Percentiles rank a stretch among this genome's conserved stretches.
Conservation (phyloP, 768 basidiomycete species). For the Termitomyces sp. region DNA sequence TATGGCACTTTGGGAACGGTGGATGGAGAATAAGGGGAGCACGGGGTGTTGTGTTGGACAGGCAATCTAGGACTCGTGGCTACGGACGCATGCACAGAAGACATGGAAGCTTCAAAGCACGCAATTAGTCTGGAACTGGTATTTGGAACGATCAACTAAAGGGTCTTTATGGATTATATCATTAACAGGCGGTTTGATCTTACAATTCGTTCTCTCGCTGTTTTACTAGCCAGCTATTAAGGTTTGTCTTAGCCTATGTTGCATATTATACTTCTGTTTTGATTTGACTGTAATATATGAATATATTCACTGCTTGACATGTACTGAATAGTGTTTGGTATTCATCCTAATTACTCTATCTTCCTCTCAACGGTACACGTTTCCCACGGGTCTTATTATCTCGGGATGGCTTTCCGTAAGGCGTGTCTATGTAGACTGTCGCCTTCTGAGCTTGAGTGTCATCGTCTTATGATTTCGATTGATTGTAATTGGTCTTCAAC, state of each 20-base stretch:
- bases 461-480: too few relatives aligned
- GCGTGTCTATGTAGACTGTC: too few relatives aligned
- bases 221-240: conserved; percentile 2
- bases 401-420: too few relatives aligned
- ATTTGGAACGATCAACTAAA: conserved; percentile 4
- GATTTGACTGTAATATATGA: conserved; percentile 13
- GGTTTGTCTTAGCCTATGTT: background rate
- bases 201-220: background rate
- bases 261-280: conserved; percentile 14
- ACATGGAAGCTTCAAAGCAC: background rate
- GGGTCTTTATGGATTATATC: background rate
- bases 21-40: conserved; percentile 20
- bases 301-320: conserved; percentile 1
- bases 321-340: background rate
- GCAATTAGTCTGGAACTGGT: background rate
- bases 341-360: too few relatives aligned
- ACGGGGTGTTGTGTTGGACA: conserved; percentile 9
- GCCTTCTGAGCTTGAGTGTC: too few relatives aligned
- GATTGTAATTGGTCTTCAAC: too few relatives aligned
- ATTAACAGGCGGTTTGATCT: background rate
- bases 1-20: conserved; percentile 34
- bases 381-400: too few relatives aligned
- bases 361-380: too few relatives aligned
- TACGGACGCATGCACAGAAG: background rate
- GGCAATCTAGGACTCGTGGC: conserved; percentile 14